Conservation (phyloP, 192 early-diverging fungal species). For the Funneliformis mosseae region DNA sequence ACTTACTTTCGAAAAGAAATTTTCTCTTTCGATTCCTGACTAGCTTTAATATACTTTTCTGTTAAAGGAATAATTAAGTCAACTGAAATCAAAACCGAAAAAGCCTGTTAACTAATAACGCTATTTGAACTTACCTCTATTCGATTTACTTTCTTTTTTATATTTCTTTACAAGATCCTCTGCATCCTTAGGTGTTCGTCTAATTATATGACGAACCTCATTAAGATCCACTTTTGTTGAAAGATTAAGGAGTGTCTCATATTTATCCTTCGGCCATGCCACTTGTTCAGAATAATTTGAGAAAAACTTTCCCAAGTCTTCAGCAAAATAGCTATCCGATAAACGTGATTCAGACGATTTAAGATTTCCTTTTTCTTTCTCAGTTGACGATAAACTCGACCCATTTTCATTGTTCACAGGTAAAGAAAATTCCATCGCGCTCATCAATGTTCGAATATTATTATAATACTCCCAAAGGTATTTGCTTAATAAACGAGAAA, state of each 20-base stretch:
- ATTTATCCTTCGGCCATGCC: constrained; percentile 21
- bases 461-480: constrained; percentile 9
- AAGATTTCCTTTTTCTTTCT: background rate
- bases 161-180: constrained; percentile 33
- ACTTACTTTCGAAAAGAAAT: constrained; percentile 60
- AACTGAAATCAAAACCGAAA: background rate
- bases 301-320: constrained; percentile 38
- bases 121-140: constrained; percentile 38
- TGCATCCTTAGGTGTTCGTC: constrained; percentile 29
- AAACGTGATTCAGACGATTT: constrained; percentile 6
- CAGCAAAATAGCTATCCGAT: constrained; percentile 12
- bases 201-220: background rate
- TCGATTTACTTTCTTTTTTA: constrained; percentile 39
- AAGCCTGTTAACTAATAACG: background rate
- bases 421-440: background rate
- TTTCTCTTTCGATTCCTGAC: constrained; percentile 49
- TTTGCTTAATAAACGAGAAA: background rate
- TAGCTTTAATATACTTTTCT: constrained; percentile 53
- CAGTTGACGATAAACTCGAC: background rate
- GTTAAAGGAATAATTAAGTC: background rate
- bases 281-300: constrained; percentile 8
- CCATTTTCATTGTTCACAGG: background rate
- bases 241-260: background rate
- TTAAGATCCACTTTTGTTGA: constrained; percentile 16
- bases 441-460: constrained; percentile 13